Conservation (phyloP, 139 green algal genomes). For the Trebouxia sp. region DNA sequence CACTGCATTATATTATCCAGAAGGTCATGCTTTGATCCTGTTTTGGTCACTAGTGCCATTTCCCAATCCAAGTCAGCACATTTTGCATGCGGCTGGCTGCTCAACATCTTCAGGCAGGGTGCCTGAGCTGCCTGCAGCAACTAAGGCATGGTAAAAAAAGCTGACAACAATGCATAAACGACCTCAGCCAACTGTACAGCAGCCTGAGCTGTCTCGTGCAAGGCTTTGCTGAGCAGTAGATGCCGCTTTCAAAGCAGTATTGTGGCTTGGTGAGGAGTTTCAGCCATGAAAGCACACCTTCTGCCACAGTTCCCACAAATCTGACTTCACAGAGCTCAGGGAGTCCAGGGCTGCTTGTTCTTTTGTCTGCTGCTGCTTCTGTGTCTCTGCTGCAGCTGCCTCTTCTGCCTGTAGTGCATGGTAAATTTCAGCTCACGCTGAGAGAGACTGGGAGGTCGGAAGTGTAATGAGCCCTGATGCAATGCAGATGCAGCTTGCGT, state of each 20-base stretch:
- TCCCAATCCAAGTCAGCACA: too few relatives aligned
- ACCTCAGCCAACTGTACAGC: not conserved
- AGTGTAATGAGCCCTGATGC: not conserved
- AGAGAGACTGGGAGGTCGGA: not conserved
- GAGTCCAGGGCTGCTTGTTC: constrained; percentile 10
- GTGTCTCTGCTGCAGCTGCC: not conserved
- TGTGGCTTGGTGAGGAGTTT: not conserved
- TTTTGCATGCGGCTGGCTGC: too few relatives aligned
- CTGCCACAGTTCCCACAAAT: constrained; percentile 20
- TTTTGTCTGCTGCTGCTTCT: constrained; percentile 5
- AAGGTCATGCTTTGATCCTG: not conserved
- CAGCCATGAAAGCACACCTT: not conserved
- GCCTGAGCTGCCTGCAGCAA: not conserved
- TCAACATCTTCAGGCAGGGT: too few relatives aligned
- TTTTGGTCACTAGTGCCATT: too few relatives aligned
- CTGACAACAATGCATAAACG: not conserved
- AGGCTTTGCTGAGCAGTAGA: not conserved
- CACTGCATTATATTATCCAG: not conserved
- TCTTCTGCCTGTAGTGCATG: not conserved
- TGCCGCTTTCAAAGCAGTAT: not conserved
- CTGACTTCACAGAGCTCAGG: not conserved
- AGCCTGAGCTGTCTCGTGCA: not conserved
- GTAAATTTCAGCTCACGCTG: not conserved
- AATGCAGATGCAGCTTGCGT: not conserved
- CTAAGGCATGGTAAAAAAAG: not conserved